Conservation (phyloP, 2,329 filamentous ascomycete species). For the Curvularia sp. region DNA sequence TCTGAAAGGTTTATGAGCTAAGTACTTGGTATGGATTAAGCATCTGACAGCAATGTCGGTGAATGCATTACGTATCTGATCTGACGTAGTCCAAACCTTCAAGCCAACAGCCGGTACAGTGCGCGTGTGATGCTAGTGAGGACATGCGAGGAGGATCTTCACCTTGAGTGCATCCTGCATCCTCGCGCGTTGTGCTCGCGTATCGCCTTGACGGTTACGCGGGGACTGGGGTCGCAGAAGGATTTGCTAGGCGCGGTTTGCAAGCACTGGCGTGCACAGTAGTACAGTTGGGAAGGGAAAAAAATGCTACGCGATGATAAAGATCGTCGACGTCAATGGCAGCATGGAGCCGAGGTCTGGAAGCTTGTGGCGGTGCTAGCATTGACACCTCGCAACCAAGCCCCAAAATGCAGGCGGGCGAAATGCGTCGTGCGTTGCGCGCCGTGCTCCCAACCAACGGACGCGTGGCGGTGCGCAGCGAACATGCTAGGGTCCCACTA, state of each 20-base stretch:
- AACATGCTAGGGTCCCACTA: constrained; percentile 9
- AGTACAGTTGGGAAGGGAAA: background rate
- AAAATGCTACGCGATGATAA: background rate
- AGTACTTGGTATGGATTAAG: background rate
- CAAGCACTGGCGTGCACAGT: background rate
- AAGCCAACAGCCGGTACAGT: background rate
- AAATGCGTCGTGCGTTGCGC: background rate
- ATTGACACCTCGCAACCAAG: constrained; percentile 4
- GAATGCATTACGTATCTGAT: background rate
- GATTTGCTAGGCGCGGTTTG: background rate
- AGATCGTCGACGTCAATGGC: background rate
- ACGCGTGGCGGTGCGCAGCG: constrained; percentile 11
- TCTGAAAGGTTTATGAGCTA: background rate
- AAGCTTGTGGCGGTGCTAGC: constrained; percentile 10
- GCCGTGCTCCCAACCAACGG: background rate
- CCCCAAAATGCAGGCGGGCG: constrained; percentile 2
- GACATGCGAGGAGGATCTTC: background rate
- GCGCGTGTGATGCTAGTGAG: background rate
- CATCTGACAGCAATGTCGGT: background rate
- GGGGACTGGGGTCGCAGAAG: background rate
- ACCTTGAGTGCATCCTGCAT: background rate
- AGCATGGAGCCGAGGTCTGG: constrained; percentile 1
- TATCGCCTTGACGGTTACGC: background rate
- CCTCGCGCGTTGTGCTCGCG: background rate
- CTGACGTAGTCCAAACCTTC: background rate